Base-by-base conservation (phyloP, 2,329 filamentous ascomycete species). In the Diplocarpon mali region DNA sequence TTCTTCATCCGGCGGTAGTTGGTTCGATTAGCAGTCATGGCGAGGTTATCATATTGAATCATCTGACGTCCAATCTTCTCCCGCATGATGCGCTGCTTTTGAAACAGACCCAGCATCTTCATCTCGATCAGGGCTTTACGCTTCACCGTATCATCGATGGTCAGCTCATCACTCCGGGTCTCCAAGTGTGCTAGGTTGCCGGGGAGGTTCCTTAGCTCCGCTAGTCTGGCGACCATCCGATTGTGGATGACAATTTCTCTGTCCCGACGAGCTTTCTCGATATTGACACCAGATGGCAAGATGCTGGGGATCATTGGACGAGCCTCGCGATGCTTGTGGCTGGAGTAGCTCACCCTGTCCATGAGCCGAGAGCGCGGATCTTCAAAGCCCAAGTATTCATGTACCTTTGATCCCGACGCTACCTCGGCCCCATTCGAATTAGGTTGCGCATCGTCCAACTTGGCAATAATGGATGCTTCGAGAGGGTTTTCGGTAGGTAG, bases 1-100 rank as follows among this genome's bases (percentile, higher is more conserved):
- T 95, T 96, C 81, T 98, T 98, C 71, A 92, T 84, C 40, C 92
- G 82, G 30, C 92, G 84, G 64, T 95, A 95, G 59, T 82, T 77
- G 42, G 85, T 82, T 40, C 92, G 81, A 62, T 98, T 98, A 1
- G 89, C 90, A 1, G 90, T 95, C 85, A 95, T 95, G 36, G 89
- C 90, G 24, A 96, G 76, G 57, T 95, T 96, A 60, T 96, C 89
- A 48, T 90, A 93, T 59, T 93, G 83, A 62, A 95, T 81, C 83
- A 98, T 94, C 61, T 93, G 85, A 42, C 85, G 80, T 44, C 87
- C 85, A 52, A 98, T 83, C 62, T 84, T 84, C 56, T 92, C 85
- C 46, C 93, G 83, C 56, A 98, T 70, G 9, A 82, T 76, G 39
- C 85, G 80, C 63, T 98, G 92, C 65, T 93, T 94, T 0, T 85